Evolutionary conservation across 106 monocot genomes (phyloP), one percentile per base, ranked within the genome.

Genomic region (Triglochin maritima): DNA sequence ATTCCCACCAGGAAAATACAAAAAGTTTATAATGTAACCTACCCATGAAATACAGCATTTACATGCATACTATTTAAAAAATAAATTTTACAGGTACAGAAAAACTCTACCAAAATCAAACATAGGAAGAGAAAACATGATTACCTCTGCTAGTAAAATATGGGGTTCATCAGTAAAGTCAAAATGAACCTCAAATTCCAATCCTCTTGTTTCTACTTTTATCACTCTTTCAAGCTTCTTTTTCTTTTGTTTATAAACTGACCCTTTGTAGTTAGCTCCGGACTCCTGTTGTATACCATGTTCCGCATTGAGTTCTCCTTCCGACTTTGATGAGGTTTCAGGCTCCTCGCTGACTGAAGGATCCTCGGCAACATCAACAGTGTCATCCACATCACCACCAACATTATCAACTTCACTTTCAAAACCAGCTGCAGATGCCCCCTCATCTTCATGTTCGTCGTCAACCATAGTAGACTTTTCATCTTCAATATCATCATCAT

Each of bases 111-210:
- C 13, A 55, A 55, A 55, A 12, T 55, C 8, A 4, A 55, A 50
- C 62, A 61, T 13, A 49, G 13, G 9, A 73, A 69, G 43, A 47
- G 29, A 29, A 29, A 29, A 29, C 29, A 29, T 29, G 29, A 29
- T 29, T 86, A 98, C 98, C 98, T 92, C 88, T 10, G 84, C 75
- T 29, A 92, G 72, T 50, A 98, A 70, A 72, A 98, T 76, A 49
- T 65, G 88, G 56, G 87, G 88, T 60, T 86, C 79, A 3, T 82
- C 49, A 2, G 13, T 50, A 7, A 86, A 81, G 7, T 59, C 70
- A 64, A 84, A 79, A 48, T 84, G 82, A 47, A 79, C 69, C 71
- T 89, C 88, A 58, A 92, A 92, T 41, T 81, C 78, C 55, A 75
- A 66, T 41, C 77, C 84, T 5, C 73, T 68, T 17, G 64, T 52